A percentile compares a stretch with the other conserved stretches of the same genome.
Evolutionary conservation across 2,329 filamentous ascomycete species (phyloP).

Genomic region (Colletotrichum chrysophilum): DNA sequence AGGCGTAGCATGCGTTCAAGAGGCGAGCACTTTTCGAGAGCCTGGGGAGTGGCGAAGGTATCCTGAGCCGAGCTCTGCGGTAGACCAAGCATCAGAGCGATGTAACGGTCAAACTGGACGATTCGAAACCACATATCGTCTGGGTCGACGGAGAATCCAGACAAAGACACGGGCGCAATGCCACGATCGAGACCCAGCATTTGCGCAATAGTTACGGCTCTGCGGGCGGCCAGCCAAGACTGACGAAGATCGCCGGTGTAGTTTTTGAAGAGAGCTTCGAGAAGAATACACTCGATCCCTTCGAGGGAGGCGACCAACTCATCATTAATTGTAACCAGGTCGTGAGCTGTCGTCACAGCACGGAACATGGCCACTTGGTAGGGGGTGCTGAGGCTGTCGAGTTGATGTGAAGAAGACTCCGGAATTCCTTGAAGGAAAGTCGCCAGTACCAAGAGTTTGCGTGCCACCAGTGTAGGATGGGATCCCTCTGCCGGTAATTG

Average conservation of each 20-base stretch:
- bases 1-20: slow-evolving; percentile 34
- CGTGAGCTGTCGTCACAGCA: slow-evolving; percentile 32
- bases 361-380: slow-evolving; percentile 31
- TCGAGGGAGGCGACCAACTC: slow-evolving; percentile 49
- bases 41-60: background rate
- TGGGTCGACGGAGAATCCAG: background rate
- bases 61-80: slow-evolving; percentile 33
- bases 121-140: slow-evolving; percentile 41
- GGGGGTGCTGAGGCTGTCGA: slow-evolving; percentile 17
- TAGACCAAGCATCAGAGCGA: slow-evolving; percentile 45
- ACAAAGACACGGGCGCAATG: background rate
- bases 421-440: slow-evolving; percentile 36
- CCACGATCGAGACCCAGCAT: slow-evolving; percentile 39
- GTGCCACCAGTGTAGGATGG: slow-evolving; percentile 44
- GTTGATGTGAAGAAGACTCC: background rate
- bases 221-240: slow-evolving; percentile 49
- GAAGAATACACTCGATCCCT: slow-evolving; percentile 54
- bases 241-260: slow-evolving; percentile 51
- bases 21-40: slow-evolving; percentile 27
- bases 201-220: slow-evolving; percentile 50
- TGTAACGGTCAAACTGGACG: slow-evolving; percentile 38
- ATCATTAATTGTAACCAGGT: slow-evolving; percentile 49
- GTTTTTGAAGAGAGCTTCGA: slow-evolving; percentile 50
- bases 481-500: background rate
- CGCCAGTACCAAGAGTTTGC: slow-evolving; percentile 42